Conservation (phyloP, 768 basidiomycete genomes). For the Tulasnella sp. region DNA sequence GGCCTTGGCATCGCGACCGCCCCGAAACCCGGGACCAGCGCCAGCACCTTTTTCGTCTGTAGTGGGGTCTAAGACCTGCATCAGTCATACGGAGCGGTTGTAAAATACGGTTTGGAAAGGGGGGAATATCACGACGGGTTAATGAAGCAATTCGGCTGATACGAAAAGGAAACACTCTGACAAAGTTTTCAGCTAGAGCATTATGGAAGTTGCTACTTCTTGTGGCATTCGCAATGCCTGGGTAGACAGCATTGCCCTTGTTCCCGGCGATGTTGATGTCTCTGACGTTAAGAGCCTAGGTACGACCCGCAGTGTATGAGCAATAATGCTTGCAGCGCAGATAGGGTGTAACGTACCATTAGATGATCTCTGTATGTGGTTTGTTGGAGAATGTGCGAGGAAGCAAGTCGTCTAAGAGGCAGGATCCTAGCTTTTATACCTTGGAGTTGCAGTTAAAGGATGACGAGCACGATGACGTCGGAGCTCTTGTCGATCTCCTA, state of each 20-base stretch:
- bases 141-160: neutral
- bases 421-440: too few species aligned
- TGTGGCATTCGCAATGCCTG: conserved; percentile 17
- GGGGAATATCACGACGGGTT: neutral
- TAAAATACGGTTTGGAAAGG: neutral
- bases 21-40: conserved; percentile 48
- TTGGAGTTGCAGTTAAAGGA: too few species aligned
- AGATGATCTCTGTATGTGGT: too few species aligned
- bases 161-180: neutral
- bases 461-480: too few species aligned
- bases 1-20: conserved; percentile 48
- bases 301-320: too few species aligned
- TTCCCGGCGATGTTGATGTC: neutral
- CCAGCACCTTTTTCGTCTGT: conserved; percentile 49
- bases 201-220: conserved; percentile 5
- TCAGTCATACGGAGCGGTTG: neutral
- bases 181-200: conserved; percentile 16
- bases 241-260: neutral
- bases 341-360: too few species aligned
- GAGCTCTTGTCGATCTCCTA: too few species aligned
- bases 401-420: too few species aligned
- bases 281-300: conserved; percentile 16
- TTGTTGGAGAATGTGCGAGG: too few species aligned
- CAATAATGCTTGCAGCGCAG: too few species aligned
- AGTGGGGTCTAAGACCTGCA: conserved; percentile 52